These are phyloP conservation scores for Boletus subparvulus DNA, from an alignment of 768 basidiomycete genomes.

Conservation along the genomic window DNA sequence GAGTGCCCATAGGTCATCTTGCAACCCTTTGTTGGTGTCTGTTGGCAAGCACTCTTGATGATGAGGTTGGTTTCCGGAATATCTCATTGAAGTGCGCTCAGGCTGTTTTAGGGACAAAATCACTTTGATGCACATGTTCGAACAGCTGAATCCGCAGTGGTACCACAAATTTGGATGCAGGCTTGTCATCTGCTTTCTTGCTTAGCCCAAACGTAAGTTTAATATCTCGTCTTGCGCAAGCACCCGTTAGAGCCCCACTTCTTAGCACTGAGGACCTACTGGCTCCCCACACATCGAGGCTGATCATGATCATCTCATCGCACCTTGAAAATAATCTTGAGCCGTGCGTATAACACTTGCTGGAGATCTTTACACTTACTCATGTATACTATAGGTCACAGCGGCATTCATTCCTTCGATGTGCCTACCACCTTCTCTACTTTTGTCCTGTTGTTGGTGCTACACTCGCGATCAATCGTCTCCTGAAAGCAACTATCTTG, in stretches of 20 bases:
- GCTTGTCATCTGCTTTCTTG: constrained; percentile 52
- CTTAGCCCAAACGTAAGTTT: constrained; percentile 49
- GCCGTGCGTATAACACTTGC: constrained; percentile 38
- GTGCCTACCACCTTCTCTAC: constrained; percentile 43
- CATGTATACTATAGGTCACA: constrained; percentile 30
- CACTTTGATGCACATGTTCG: constrained; percentile 52
- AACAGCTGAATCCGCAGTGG: constrained; percentile 49
- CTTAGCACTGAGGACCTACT: constrained; percentile 54
- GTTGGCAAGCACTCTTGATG: constrained; percentile 47
- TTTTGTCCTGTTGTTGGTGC: constrained; percentile 48
- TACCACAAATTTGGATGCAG: constrained; percentile 49
- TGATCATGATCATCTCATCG: constrained; percentile 53
- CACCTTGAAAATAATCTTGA: constrained; percentile 59
- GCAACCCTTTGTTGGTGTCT: constrained; percentile 53
- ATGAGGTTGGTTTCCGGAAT: constrained; percentile 35
- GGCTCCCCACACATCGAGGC: constrained; percentile 50
- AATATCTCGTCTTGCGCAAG: background rate
- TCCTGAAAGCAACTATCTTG: constrained; percentile 54
- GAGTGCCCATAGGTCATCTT: constrained; percentile 65
- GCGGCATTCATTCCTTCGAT: constrained; percentile 44
- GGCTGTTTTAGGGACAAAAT: constrained; percentile 41
- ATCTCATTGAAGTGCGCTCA: constrained; percentile 5
- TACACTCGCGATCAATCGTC: constrained; percentile 47
- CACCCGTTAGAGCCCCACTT: background rate
- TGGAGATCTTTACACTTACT: background rate